Percentiles rank a stretch among this genome's conserved stretches.
Evolutionary conservation across 2,329 filamentous ascomycete species (phyloP).

Genomic region (Xylariaceae sp.): DNA sequence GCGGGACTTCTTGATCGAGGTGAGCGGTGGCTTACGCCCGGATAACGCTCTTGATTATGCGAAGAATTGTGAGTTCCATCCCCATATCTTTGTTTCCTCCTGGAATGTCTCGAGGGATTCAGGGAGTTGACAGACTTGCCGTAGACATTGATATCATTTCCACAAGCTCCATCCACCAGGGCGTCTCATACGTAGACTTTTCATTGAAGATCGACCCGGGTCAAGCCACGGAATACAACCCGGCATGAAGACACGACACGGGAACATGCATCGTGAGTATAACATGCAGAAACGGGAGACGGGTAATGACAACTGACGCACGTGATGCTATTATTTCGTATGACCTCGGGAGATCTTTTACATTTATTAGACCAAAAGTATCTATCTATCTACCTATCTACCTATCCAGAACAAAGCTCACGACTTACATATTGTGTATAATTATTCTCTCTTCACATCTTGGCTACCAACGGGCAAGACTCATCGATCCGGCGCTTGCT

Average conservation of each 20-base stretch:
- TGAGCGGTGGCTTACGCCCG: conserved; percentile 82
- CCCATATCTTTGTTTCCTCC: no score
- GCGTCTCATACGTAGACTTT: conserved; percentile 89
- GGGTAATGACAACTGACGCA: not conserved
- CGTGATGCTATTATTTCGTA: no score
- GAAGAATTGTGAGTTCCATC: conserved; percentile 53
- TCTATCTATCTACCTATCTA: no score
- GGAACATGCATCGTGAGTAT: not conserved
- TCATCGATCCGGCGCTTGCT: no score
- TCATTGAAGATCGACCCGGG: conserved; percentile 74
- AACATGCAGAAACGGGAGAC: not conserved
- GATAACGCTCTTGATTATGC: conserved; percentile 80
- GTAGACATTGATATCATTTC: conserved; percentile 89
- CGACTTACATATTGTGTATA: no score
- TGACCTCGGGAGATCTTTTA: no score
- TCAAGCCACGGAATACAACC: conserved; percentile 5
- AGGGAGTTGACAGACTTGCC: conserved; percentile 13
- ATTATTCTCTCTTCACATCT: no score
- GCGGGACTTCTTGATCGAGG: conserved; percentile 75
- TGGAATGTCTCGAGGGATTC: no score
- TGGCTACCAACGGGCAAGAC: no score
- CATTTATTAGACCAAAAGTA: no score
- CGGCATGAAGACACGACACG: not conserved
- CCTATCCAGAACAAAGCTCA: no score
- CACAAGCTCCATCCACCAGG: conserved; percentile 94